Base-by-base conservation (phyloP, 2,329 filamentous ascomycete species). In the Cladosporium cucumerinum region DNA sequence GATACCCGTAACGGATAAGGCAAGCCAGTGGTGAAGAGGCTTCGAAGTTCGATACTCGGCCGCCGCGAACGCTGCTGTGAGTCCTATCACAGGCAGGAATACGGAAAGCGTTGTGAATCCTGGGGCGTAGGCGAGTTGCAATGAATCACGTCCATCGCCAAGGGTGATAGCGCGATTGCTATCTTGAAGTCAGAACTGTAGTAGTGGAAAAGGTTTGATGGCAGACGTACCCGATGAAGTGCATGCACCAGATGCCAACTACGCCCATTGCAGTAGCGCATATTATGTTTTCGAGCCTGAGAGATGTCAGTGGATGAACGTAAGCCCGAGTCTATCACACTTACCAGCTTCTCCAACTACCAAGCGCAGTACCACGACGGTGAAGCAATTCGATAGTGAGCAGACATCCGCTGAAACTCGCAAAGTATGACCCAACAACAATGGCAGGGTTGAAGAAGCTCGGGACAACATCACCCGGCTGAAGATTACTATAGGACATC, bases 331-430 rank as follows among this genome's bases (percentile, higher is more conserved):
- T 25, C 30, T 11, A 12, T 25, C 14, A n/a, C 12, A 66, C 72
- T 66, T 60, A 74, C 73, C 74, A 76, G 65, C 72, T 74, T 57
- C 73, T 69, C 68, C 68, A 66, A 51, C 70, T 75, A 16, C 67
- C 66, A 5, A 75, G 64, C 6, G 72, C 71, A 1, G 73, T 75
- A 8, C 70, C 73, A 51, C 73, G 69, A 65, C 91, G 82, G 74
- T 95, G 90, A 60, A 96, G 86, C 65, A 96, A 80, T 76, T 96
- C 93, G 34, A 96, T 82, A 0, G 92, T 93, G 3, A 92, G 92
- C 59, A 87, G 84, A 57, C 91, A 89, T 67, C 93, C 93, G 68
- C 91, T 81, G 67, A 90, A 86, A 73, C 92, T 95, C 69, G 89
- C 82, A 51, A 89, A 78, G 70, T 86, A 89, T 1, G 87, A 89